Conservation (phyloP, 352 stramenopile species). For the Phytophthora meadii region DNA sequence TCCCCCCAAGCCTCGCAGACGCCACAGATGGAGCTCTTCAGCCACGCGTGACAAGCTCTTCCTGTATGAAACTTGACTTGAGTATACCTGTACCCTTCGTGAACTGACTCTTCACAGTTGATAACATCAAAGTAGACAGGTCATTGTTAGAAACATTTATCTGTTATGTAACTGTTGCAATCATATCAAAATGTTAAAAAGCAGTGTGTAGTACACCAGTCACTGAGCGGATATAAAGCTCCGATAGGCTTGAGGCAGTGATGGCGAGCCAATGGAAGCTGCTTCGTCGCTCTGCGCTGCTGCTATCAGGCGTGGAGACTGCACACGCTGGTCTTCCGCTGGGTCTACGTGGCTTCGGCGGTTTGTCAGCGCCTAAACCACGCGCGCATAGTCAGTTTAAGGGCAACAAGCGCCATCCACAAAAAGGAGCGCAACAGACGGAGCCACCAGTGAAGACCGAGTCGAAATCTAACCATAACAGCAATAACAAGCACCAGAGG, state of each 20-base stretch:
- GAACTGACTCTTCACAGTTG: slow-evolving; percentile 18
- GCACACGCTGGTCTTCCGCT: slow-evolving; percentile 7
- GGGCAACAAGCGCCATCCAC: slow-evolving; percentile 38
- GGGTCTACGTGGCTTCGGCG: slow-evolving; percentile 35
- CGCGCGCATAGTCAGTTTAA: slow-evolving; percentile 65
- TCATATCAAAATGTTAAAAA: slow-evolving; percentile 6
- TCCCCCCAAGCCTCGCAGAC: slow-evolving; percentile 5
- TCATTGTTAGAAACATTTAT: neutral
- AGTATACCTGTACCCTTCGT: slow-evolving; percentile 6
- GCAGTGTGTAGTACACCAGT: slow-evolving; percentile 32
- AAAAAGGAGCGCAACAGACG: neutral
- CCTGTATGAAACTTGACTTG: slow-evolving; percentile 15
- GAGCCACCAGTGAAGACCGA: neutral
- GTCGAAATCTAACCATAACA: slow-evolving; percentile 10
- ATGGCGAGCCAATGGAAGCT: slow-evolving; percentile 59
- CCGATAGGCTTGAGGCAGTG: neutral
- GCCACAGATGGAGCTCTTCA: slow-evolving; percentile 15
- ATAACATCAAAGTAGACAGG: slow-evolving; percentile 2
- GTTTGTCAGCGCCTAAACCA: slow-evolving; percentile 51
- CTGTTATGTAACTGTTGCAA: neutral
- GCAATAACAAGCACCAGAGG: slow-evolving; percentile 24
- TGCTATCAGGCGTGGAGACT: slow-evolving; percentile 12
- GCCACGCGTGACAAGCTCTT: slow-evolving; percentile 36
- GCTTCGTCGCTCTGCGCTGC: slow-evolving; percentile 36
- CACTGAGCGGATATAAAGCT: slow-evolving; percentile 32